A percentile compares a stretch with the other conserved stretches of the same genome.
These are phyloP conservation scores for Hysterium pulicare DNA, from an alignment of 2,329 filamentous ascomycete species.

Conservation along the genomic window DNA sequence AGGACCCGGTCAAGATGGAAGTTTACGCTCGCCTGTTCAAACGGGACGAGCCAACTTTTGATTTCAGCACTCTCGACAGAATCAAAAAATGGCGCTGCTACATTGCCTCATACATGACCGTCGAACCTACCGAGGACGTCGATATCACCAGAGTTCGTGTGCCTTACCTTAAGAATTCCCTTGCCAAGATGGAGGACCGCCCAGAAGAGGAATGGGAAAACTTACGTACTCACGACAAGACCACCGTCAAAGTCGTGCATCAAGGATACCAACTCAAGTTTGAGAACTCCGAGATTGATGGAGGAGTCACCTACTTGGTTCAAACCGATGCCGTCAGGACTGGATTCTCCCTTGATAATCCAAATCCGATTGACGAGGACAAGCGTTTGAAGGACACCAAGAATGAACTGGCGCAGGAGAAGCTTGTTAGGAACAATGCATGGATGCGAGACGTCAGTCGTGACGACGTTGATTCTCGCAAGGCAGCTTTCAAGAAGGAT, in stretches of 20 bases:
- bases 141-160: slow-evolving; percentile 29
- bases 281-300: slow-evolving; percentile 36
- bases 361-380: slow-evolving; percentile 32
- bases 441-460: slow-evolving; percentile 47
- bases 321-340: slow-evolving; percentile 34
- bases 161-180: slow-evolving; percentile 42
- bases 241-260: slow-evolving; percentile 44
- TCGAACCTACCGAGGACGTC: slow-evolving; percentile 69
- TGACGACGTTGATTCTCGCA: slow-evolving; percentile 46
- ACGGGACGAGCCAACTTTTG: slow-evolving; percentile 75
- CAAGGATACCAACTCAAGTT: slow-evolving; percentile 44
- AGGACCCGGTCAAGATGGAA: slow-evolving; percentile 62
- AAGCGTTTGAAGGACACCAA: slow-evolving; percentile 26
- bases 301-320: slow-evolving; percentile 40
- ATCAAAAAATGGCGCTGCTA: slow-evolving; percentile 86
- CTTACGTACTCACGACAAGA: slow-evolving; percentile 39
- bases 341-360: slow-evolving; percentile 30
- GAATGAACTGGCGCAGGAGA: slow-evolving; percentile 39
- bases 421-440: slow-evolving; percentile 42
- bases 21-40: slow-evolving; percentile 80
- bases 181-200: slow-evolving; percentile 33
- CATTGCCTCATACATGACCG: slow-evolving; percentile 83
- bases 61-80: slow-evolving; percentile 64
- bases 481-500: slow-evolving; percentile 32
- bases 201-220: slow-evolving; percentile 27